Conservation (phyloP, 208 protist genomes). For the Crithidia fasciculata region DNA sequence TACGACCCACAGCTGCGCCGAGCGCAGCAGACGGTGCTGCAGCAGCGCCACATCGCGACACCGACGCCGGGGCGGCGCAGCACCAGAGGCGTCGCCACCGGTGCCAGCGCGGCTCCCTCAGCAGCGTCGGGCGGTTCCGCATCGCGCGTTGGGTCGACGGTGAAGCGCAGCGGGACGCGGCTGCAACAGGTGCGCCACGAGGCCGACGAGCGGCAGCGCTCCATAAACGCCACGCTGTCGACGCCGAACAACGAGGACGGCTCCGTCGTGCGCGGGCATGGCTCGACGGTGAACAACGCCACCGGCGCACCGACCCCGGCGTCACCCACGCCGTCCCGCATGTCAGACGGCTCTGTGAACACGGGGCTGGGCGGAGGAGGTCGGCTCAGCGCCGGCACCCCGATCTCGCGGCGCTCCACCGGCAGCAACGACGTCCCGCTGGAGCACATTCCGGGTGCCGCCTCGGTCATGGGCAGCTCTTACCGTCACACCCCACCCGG, state of each 20-base stretch:
- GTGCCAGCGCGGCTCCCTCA: conserved; percentile 4
- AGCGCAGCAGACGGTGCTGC: conserved; percentile 29
- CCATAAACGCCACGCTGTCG: conserved; percentile 13
- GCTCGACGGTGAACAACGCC: neutral
- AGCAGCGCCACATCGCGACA: conserved; percentile 23
- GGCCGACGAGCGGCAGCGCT: conserved; percentile 18
- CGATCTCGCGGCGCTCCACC: conserved; percentile 7
- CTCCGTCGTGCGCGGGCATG: conserved; percentile 2
- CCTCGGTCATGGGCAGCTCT: conserved; percentile 2
- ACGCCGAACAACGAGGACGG: conserved; percentile 19
- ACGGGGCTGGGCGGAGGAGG: neutral
- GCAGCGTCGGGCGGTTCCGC: conserved; percentile 12
- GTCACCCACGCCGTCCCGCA: conserved; percentile 29
- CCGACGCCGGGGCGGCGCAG: conserved; percentile 21
- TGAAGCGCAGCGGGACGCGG: conserved; percentile 26
- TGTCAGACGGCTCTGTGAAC: conserved; percentile 30
- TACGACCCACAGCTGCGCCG: conserved; percentile 34
- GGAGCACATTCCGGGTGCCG: conserved; percentile 14
- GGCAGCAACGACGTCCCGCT: conserved; percentile 19
- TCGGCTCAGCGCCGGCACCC: conserved; percentile 10
- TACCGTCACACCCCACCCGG: conserved; percentile 11
- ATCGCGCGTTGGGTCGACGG: conserved; percentile 23
- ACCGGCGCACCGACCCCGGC: conserved; percentile 3
- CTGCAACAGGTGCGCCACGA: conserved; percentile 19
- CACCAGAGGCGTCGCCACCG: conserved; percentile 8